Base-by-base conservation (phyloP, 257 asterid species). In the Nicotiana sylvestris region DNA sequence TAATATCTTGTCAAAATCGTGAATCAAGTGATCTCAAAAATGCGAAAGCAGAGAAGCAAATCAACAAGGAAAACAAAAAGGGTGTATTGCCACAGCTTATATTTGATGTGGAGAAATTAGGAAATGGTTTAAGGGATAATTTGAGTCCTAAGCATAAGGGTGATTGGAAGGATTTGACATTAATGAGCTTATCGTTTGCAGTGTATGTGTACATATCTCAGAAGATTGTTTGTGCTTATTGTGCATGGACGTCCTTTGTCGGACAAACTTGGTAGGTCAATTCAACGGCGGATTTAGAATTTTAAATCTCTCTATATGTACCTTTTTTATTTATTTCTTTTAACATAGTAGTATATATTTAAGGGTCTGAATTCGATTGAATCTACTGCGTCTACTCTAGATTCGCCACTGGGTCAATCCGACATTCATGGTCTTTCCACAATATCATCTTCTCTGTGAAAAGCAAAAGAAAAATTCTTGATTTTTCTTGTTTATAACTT, bases 121-220 rank as follows among this genome's bases (percentile, higher is more conserved):
- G 96, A 12, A 87, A 86, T 57, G 91, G 85, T 18, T 13, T 94
- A 64, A 88, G 83, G 78, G 95, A 94, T 9, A 88, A 82, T 83
- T 82, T 92, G 91, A 92, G 97, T 64, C 98, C 99, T 15, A 88
- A 92, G 83, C 85, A 82, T 81, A 94, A 96, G 85, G 99, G 99
- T 56, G 99, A 96, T 53, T 92, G 97, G 99, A 96, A 94, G 60
- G 99, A 96, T 58, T 37, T 96, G 82, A 84, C 94, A 2, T 87
- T 93, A 33, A 94, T 94, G 95, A 87, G 99, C 56, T 88, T 96
- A 15, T 94, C 99, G 21, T 96, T 96, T 90, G 98, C 97, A 88
- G 91, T 96, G 2, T 96, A 96, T 87, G 87, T 96, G 9, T 96
- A 96, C 43, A 92, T 96, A 83, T 93, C 99, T 8, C 99, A 96